Evolutionary conservation across 2,329 filamentous ascomycete species (phyloP), one percentile per base, ranked within the genome.

Genomic region (Venturia pyrina): DNA sequence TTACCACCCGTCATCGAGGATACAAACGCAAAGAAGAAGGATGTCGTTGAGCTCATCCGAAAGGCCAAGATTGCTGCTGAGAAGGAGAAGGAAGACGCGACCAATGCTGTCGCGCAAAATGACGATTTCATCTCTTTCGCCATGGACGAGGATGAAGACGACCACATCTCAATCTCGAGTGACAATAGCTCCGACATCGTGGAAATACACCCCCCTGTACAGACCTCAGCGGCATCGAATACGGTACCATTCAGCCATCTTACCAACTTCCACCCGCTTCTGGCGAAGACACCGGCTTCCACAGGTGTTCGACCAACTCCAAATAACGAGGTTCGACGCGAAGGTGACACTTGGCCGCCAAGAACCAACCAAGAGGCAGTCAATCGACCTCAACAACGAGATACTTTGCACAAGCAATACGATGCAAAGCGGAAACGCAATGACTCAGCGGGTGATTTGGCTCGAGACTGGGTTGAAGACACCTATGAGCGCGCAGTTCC

Each of bases 111-210:
- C 28, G 74, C 75, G 59, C 74, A 78, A 34, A 80, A 80, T 57
- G 88, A 89, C 66, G 93, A 99, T 70, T 98, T 97, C 73, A 96
- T 99, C 65, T 96, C 93, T 0, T 90, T 93, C 67, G 89, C 87
- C 57, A 84, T 83, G 60, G 85, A 88, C 65, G 83, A 83, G 34
- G 81, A 84, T 50, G 78, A 79, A 1, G 66, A 71, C 28, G 69
- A 70, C 5, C 63, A 66, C 32, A 59, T 59, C 7, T 59, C 53
- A 34, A 37, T 59, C 17, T 59, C 53, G 6, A 59, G 66, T 56
- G 34, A 43, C 17, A n/a, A 41, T 19, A 63, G 44, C 40, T 63
- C 62, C 21, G 43, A 41, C 5, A 41, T 53, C 28, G 28, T 59
- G 15, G 28, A 59, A 21, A 59, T 59, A 59, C 53, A 44, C 7